Percentiles rank a stretch among this genome's conserved stretches.
Evolutionary conservation across 306 rosid genomes (phyloP).

Genomic region (Pueraria montana): DNA sequence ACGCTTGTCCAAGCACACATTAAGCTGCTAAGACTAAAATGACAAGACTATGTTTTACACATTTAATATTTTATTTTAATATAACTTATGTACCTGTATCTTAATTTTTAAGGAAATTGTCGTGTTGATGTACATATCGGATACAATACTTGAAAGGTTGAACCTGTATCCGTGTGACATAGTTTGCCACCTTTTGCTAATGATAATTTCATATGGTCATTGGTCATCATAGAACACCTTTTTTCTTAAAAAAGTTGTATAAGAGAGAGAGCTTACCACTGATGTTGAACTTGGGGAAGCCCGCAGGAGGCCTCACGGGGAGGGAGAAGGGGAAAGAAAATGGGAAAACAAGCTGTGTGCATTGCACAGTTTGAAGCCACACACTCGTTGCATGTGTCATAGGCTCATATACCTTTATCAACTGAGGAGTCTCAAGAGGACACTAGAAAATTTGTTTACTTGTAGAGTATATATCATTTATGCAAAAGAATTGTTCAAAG

Average conservation of each 20-base stretch:
- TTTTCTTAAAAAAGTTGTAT: background rate
- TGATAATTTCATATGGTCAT: background rate
- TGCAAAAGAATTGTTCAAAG: constrained; percentile 15
- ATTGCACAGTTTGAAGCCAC: background rate
- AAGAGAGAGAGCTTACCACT: background rate
- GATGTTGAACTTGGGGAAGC: constrained; percentile 17
- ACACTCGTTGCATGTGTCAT: background rate
- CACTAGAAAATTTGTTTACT: background rate
- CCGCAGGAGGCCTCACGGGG: background rate
- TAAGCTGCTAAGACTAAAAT: background rate
- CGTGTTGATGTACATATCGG: background rate
- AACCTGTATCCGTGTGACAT: constrained; percentile 6
- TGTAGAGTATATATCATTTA: background rate
- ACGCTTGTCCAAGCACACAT: background rate
- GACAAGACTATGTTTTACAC: background rate
- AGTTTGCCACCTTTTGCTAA: constrained; percentile 5
- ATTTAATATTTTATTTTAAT: background rate
- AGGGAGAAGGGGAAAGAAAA: background rate
- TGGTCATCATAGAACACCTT: background rate
- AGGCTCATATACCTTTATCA: background rate
- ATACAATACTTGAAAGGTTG: background rate
- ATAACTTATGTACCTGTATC: background rate
- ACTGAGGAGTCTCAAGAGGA: background rate
- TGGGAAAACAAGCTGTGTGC: background rate
- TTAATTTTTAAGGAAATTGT: constrained; percentile 1